Evolutionary conservation across 2,329 filamentous ascomycete genomes (phyloP).

Genomic region (Sclerotinia glacialis): DNA sequence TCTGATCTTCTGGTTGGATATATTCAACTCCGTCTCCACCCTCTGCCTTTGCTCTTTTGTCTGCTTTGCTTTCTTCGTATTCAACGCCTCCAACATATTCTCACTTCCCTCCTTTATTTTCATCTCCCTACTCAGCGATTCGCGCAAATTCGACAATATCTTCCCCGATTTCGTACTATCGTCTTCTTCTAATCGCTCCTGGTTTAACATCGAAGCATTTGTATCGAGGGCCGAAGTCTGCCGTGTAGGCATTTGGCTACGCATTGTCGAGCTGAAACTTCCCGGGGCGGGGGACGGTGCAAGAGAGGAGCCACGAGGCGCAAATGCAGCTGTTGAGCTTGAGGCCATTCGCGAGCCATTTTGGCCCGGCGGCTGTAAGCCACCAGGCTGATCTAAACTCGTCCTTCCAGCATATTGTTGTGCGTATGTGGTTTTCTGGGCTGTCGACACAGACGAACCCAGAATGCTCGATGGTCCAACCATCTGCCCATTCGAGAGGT

Average conservation of each 20-base stretch:
- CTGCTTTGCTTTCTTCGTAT: constrained; percentile 93
- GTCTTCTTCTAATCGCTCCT: constrained; percentile 63
- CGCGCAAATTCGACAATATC: constrained; percentile 70
- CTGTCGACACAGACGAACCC: constrained; percentile 53
- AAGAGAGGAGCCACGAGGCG: constrained; percentile 65
- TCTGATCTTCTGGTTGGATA: constrained; percentile 73
- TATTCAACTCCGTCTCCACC: constrained; percentile 85
- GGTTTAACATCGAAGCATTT: constrained; percentile 47
- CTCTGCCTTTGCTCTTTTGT: constrained; percentile 77
- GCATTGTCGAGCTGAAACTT: constrained; percentile 86
- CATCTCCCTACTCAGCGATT: constrained; percentile 88
- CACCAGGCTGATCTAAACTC: constrained; percentile 56
- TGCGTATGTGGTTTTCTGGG: constrained; percentile 51
- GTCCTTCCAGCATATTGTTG: constrained; percentile 47
- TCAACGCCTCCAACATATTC: constrained; percentile 93
- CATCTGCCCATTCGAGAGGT: constrained; percentile 39
- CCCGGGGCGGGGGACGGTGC: constrained; percentile 70
- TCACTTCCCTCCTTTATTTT: constrained; percentile 98
- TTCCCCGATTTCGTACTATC: constrained; percentile 63
- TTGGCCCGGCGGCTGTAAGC: constrained; percentile 48
- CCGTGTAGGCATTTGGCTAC: constrained; percentile 66
- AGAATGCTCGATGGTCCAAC: constrained; percentile 47
- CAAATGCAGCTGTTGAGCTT: constrained; percentile 58
- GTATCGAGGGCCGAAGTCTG: constrained; percentile 58
- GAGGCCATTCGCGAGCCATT: constrained; percentile 51